Base-by-base conservation (phyloP, 257 asterid genomes). In the Solanum lignicaule region DNA sequence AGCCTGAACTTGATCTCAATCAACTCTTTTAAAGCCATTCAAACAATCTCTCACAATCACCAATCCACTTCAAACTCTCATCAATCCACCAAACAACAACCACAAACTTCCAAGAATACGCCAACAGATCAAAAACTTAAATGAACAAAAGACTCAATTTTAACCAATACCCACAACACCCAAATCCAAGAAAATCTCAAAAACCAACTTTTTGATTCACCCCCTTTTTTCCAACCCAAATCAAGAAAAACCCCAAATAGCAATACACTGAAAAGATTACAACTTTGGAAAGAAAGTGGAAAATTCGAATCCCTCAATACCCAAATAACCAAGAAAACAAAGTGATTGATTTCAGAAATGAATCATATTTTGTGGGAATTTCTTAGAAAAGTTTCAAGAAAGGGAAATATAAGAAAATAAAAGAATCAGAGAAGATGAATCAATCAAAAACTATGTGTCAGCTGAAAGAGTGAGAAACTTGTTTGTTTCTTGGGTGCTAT, bases 1-100 rank as follows among this genome's bases (percentile, higher is more conserved):
- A 96, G 98, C 93, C 99, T 94, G 92, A 96, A 96, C 91, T 94
- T 96, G 89, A 96, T 90, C 58, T 95, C 97, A 86, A 96, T 93
- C 94, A 95, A 92, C 88, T 96, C 99, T 91, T 94, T 95, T 88
- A 85, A 94, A 93, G 96, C 98, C 99, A 96, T 96, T 60, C 15
- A 87, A 83, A 79, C 58, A 83, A 18, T 86, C 83, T 87, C 83
- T 90, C 90, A 89, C 91, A 87, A 84, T 33, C 66, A 87, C 33
- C 52, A 68, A 62, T 18, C 13, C 21, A 72, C 91, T 91, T 86
- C 90, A 89, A 91, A 88, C 62, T 87, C 91, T 90, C 81, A 84
- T 79, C 10, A 91, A 87, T 87, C 90, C 88, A 90, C 91, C 83
- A 88, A 39, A 62, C n/a, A 31, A 65, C 38, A 87, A 75, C 15